Evolutionary conservation across 2,329 filamentous ascomycete genomes (phyloP), one percentile per base, ranked within the genome.

Genomic region (Boeremia lycopersici): DNA sequence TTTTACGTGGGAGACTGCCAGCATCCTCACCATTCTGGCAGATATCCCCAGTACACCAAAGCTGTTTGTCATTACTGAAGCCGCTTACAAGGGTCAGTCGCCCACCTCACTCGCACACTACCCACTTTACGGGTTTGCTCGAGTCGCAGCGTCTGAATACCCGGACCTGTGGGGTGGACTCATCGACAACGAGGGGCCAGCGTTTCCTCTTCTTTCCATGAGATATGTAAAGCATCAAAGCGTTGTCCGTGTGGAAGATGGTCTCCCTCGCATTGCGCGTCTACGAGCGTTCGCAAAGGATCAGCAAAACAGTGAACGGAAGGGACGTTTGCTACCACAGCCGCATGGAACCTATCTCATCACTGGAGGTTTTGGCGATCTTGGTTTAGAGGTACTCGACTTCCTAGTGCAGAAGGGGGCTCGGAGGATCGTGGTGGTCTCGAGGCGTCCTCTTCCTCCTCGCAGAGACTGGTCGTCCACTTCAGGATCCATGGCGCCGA

Each of bases 261-360:
- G 74, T 2, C 41, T 79, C 4, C 57, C 76, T 1, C 63, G 73
- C 10, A 64, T 66, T n/a, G 69, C 69, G 8, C 60, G 69, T 2
- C 63, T 78, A 15, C 67, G 73, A 6, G 55, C 65, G 4, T 57
- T 70, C 8, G 48, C 60, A 10, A 65, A 61, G 28, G 53, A 57
- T 5, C 59, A 67, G 47, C 13, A 42, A 50, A 12, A 36, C 43
- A 62, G 40, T 7, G 42, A 49, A 10, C 33, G 23, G 6, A 53
- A 33, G 15, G 59, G 44, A 1, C 50, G 46, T 10, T 25, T 66
- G 2, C 5, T 63, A 4, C 71, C 71, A 7, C 26, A 65, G 72
- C 19, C 66, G 67, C 65, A 74, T n/a, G 76, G 77, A 2, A 79
- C 77, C 0, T 80, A 80, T 52, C 28, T 80, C 15, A 72, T 80